Percentiles rank a stretch among this genome's conserved stretches.
Evolutionary conservation across 148 eudicot genomes (phyloP).

Genomic region (Rhododendron henanense): DNA sequence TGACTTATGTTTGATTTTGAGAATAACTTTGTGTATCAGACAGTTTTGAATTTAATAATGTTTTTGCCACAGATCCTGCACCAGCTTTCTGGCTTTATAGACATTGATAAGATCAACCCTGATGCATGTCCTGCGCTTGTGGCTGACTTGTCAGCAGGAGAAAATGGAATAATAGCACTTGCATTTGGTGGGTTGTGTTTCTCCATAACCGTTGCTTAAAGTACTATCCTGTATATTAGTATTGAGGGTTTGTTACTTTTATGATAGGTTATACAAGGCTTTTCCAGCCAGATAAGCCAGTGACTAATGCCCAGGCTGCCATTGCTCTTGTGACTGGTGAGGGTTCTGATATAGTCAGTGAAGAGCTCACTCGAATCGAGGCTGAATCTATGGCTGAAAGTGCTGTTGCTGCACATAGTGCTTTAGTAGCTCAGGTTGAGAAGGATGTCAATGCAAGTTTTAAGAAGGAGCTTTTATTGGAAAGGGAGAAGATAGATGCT

Average conservation of each 20-base stretch:
- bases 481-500: conserved; percentile 71
- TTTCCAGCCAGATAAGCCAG: conserved; percentile 95
- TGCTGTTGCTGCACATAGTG: conserved; percentile 90
- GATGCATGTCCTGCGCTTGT: conserved; percentile 95
- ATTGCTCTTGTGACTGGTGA: conserved; percentile 92
- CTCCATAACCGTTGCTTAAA: neutral
- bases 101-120: conserved; percentile 78
- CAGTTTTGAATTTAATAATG: neutral
- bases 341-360: conserved; percentile 81
- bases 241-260: conserved; percentile 6
- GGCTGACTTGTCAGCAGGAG: conserved; percentile 84
- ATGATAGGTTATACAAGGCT: conserved; percentile 83
- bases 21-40: neutral
- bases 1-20: neutral
- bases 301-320: conserved; percentile 96
- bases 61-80: conserved; percentile 50
- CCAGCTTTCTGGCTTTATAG: conserved; percentile 85
- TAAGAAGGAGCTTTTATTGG: conserved; percentile 69
- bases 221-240: conserved; percentile 3
- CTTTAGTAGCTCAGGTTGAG: conserved; percentile 87
- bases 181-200: conserved; percentile 72
- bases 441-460: conserved; percentile 78
- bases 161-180: conserved; percentile 78
- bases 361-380: conserved; percentile 96
- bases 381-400: conserved; percentile 96